A percentile compares a stretch with the other conserved stretches of the same genome.
Evolutionary conservation across 495 filamentous ascomycete species (phyloP).

Genomic region (Aspergillus homomorphus): DNA sequence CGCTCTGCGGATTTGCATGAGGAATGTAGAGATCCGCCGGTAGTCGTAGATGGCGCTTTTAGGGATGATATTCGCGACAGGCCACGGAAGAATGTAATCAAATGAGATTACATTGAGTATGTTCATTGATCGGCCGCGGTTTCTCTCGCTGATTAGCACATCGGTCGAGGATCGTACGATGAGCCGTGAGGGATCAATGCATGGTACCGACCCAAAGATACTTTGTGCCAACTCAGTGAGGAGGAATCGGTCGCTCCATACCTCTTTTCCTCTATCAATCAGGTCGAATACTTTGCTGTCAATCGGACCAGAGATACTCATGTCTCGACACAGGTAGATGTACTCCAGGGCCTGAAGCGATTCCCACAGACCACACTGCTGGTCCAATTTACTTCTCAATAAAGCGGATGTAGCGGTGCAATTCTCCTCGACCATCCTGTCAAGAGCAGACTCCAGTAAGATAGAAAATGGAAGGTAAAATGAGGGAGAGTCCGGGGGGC

Average conservation of each 20-base stretch:
- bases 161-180: conserved; percentile 42
- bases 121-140: conserved; percentile 39
- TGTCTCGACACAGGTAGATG: conserved; percentile 72
- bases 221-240: conserved; percentile 76
- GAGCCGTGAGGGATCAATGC: conserved; percentile 59
- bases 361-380: conserved; percentile 62
- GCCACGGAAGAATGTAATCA: conserved; percentile 71
- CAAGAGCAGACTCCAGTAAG: conserved; percentile 65
- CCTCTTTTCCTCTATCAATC: conserved; percentile 60
- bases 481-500: conserved; percentile 28
- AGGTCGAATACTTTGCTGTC: conserved; percentile 71
- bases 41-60: conserved; percentile 60
- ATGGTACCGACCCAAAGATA: conserved; percentile 52
- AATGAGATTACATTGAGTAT: conserved; percentile 57
- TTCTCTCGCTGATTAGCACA: conserved; percentile 9
- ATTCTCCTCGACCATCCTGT: conserved; percentile 67
- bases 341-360: conserved; percentile 65
- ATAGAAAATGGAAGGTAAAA: conserved; percentile 70
- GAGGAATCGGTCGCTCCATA: conserved; percentile 80
- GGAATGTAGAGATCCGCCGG: conserved; percentile 66
- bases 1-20: conserved; percentile 75
- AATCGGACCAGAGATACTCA: conserved; percentile 58
- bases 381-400: conserved; percentile 63
- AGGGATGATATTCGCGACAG: conserved; percentile 77
- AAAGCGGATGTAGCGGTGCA: conserved; percentile 64